Evolutionary conservation across 805 yeast species (phyloP), one percentile per base, ranked within the genome.

Genomic region (Candida vaughaniae): DNA sequence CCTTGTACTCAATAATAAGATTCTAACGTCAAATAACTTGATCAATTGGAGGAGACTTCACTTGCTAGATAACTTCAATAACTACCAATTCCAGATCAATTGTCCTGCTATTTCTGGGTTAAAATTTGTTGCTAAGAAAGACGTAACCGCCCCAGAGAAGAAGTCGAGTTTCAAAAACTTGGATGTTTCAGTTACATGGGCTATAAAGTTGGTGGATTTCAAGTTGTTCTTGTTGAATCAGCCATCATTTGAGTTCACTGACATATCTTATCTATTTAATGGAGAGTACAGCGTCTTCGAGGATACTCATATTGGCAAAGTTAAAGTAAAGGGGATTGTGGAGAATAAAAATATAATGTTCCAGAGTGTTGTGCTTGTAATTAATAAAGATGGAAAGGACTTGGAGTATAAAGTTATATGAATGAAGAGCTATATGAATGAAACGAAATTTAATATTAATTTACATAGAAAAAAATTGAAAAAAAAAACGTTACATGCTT

Each of bases 11-110:
- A 40, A 25, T 26, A 45, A 43, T 7, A 54, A 55, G 9, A 50
- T 57, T 33, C 47, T 65, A 16, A 53, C 51, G 30, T 54, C 54
- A 31, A 51, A 52, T 17, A 53, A 11, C 46, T 63, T 31, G 63
- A 54, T 41, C 41, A 49, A 29, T 41, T 50, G 42, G 52, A 58
- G 29, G 38, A 29, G 16, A 47, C 52, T 53, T 27, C 46, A n/a
- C 40, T 30, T 9, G 45, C 55, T 7, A 44, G 61, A 37, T 46
- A 57, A 41, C 41, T 51, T 3, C 52, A 56, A 45, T 58, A 63
- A 37, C 15, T 34, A 38, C 26, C 23, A 27, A 18, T 42, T 39
- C 22, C 30, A 23, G 14, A 33, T 42, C 1, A 45, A 45, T 25
- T 38, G 33, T 18, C 49, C 49, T 8, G 31, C 41, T 1, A 28